Conservation (phyloP, 1,284 basidiomycete species). For the Moesziomyces sp. region DNA sequence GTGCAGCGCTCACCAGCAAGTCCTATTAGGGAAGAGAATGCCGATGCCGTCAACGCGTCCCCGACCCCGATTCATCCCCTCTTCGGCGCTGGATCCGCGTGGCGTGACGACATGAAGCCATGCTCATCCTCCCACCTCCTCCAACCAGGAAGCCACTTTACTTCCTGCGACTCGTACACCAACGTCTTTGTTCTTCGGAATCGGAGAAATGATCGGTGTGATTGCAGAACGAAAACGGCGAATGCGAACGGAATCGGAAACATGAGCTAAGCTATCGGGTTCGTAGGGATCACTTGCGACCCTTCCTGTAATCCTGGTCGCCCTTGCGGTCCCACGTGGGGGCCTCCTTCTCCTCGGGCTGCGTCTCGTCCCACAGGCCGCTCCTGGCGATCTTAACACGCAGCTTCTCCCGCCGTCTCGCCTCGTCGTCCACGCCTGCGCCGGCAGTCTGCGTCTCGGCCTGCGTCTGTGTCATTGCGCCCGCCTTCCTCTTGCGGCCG, state of each 20-base stretch:
- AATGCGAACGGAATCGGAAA: constrained; percentile 1
- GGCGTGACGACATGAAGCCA: no score
- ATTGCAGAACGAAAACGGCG: no score
- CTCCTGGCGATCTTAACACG: constrained; percentile 39
- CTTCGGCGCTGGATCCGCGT: no score
- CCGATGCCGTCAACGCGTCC: no score
- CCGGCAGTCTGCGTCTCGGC: constrained; percentile 8
- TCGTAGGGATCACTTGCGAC: constrained; percentile 25
- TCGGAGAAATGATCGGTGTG: no score
- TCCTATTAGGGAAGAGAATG: no score
- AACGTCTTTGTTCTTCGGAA: no score
- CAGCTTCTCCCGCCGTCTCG: constrained; percentile 25
- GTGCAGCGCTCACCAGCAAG: no score
- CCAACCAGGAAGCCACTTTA: no score
- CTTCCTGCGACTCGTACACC: no score
- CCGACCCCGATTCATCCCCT: no score
- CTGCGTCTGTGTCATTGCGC: constrained; percentile 10
- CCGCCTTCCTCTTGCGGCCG: constrained; percentile 31
- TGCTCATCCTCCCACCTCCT: no score
- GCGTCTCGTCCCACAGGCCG: constrained; percentile 62
- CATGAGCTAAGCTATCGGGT: background rate
- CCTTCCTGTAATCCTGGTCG: constrained; percentile 54
- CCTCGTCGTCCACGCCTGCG: constrained; percentile 24
- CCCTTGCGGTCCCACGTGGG: constrained; percentile 60
- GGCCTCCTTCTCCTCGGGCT: constrained; percentile 56